phyloP scores from a whole-genome alignment of 2,329 filamentous ascomycete species.

The Colletotrichum cereale region DNA sequence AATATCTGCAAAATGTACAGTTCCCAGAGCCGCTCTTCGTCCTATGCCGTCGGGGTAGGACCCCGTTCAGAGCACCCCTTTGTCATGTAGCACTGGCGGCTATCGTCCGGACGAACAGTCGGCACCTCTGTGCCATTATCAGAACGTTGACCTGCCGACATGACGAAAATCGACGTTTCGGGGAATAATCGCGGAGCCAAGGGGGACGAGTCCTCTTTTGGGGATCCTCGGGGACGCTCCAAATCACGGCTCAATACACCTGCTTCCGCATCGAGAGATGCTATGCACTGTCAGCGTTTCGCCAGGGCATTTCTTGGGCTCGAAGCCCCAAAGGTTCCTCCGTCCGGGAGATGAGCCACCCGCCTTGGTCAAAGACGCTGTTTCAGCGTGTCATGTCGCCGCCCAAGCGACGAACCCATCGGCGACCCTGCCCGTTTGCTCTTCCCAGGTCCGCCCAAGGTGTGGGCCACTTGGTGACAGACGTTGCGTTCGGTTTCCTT shows the following conservation, averaged over 20 bases:
- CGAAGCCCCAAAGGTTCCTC: constrained; percentile 8
- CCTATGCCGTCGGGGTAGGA: neutral
- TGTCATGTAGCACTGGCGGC: constrained; percentile 19
- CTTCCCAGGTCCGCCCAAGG: neutral
- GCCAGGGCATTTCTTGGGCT: neutral
- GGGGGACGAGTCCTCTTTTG: neutral
- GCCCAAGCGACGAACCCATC: constrained; percentile 32
- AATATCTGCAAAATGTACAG: neutral
- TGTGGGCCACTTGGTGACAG: neutral
- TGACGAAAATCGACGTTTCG: constrained; percentile 8
- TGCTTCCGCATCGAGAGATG: constrained; percentile 1
- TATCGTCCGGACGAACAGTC: constrained; percentile 14
- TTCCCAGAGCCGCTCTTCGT: constrained; percentile 4
- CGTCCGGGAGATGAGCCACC: constrained; percentile 6
- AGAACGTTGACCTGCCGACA: constrained; percentile 18
- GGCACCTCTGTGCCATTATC: constrained; percentile 5
- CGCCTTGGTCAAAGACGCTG: constrained; percentile 21
- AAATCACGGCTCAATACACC: neutral
- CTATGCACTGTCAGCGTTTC: constrained; percentile 20
- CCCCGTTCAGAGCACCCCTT: neutral
- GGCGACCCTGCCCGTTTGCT: constrained; percentile 3
- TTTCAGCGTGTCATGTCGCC: constrained; percentile 21
- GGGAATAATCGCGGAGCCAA: neutral
- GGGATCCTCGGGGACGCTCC: neutral
- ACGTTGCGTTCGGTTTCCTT: neutral